Evolutionary conservation across 805 yeast genomes (phyloP), one percentile per base, ranked within the genome.

Genomic region (Candida suzukii): DNA sequence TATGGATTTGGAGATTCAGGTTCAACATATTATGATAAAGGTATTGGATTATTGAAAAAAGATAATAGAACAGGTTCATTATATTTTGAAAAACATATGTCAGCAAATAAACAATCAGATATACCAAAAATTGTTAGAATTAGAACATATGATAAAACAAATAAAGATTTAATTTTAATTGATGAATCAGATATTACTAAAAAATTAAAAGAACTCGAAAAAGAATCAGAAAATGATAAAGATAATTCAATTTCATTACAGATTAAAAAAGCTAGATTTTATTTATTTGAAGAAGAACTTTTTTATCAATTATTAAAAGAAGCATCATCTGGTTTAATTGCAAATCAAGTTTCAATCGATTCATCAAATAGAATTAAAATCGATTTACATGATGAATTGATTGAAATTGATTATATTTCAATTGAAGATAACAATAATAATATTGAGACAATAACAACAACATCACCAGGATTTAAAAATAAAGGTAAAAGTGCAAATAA

Each of bases 1-100:
- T 93, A 84, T 55, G 98, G 98, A 0, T 91, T 76, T 63, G 90
- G 83, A 16, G 97, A 90, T 59, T 79, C 95, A 0, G 99, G 98
- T 0, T 85, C 95, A 1, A 74, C 68, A 18, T 87, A 77, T 52
- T 62, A 61, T 42, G 90, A 86, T 50, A 72, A 74, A 47, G 97
- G 97, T 2, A 62, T 82, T 34, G 97, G 95, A 0, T 59, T 83
- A 0, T 62, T 88, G 46, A 73, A 77, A 37, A 77, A 80, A 42
- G 62, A 73, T 26, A 46, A 52, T 1, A 52, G 54, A 44, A 63
- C 65, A 19, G 75, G 85, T 14, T 67, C 66, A 27, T 58, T 74
- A 21, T 45, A 53, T 10, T 68, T 75, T 49, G 64, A 61, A 40
- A 52, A 49, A 33, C 24, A 54, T 2, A 43, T n/a, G 2, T 19